Percentiles rank a stretch among this genome's conserved stretches.
phyloP scores from a whole-genome alignment of 169 alveolate species.

The Plasmodium blacklocki region DNA sequence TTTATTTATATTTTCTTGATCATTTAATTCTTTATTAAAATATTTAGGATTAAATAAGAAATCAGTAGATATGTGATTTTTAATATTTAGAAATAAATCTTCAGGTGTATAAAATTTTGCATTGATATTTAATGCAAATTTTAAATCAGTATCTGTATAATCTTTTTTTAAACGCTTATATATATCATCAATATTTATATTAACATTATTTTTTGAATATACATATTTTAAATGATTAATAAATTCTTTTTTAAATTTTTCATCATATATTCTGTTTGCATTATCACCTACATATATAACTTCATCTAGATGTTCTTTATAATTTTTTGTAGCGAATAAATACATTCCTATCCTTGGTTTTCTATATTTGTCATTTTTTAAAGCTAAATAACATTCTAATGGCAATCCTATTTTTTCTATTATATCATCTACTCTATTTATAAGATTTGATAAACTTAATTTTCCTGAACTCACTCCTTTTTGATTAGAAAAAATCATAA shows the following conservation, averaged over 20 bases:
- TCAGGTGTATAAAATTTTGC: slow-evolving; percentile 84
- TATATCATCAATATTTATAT: slow-evolving; percentile 71
- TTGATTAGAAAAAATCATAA: slow-evolving; percentile 68
- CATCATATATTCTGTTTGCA: slow-evolving; percentile 80
- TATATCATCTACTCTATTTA: slow-evolving; percentile 52
- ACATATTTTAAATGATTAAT: slow-evolving; percentile 62
- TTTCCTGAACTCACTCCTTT: slow-evolving; percentile 67
- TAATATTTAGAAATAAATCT: slow-evolving; percentile 72
- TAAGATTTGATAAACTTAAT: slow-evolving; percentile 39
- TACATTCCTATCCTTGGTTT: slow-evolving; percentile 83
- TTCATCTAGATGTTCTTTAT: slow-evolving; percentile 62
- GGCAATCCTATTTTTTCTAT: slow-evolving; percentile 74
- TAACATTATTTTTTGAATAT: slow-evolving; percentile 75
- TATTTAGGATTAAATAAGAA: slow-evolving; percentile 42
- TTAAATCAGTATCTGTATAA: slow-evolving; percentile 84
- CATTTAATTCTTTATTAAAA: slow-evolving; percentile 15
- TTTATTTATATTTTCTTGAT: not conserved
- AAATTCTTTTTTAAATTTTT: slow-evolving; percentile 57
- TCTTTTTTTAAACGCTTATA: slow-evolving; percentile 77
- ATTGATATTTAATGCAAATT: slow-evolving; percentile 82
- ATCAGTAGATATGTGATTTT: slow-evolving; percentile 32
- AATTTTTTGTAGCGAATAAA: slow-evolving; percentile 78
- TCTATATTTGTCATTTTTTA: slow-evolving; percentile 76
- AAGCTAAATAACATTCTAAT: slow-evolving; percentile 57
- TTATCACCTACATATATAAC: slow-evolving; percentile 86